These are phyloP conservation scores for Penicillium bovifimosum DNA, from an alignment of 495 filamentous ascomycete species.

Conservation along the genomic window DNA sequence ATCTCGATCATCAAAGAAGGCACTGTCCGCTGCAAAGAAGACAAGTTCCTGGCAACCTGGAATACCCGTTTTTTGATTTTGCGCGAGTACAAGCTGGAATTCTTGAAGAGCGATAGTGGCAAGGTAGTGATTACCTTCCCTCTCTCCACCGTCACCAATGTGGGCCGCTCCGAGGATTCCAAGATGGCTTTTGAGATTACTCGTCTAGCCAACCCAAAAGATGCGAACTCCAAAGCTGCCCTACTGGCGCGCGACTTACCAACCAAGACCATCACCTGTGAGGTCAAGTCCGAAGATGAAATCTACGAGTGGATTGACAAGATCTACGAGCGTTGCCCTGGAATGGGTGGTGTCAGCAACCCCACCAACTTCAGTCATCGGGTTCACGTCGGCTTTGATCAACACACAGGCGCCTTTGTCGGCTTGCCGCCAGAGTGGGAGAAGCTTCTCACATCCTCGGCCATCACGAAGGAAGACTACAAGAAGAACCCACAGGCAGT, in stretches of 20 bases:
- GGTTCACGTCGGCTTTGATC: conserved; percentile 96
- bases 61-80: conserved; percentile 83
- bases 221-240: conserved; percentile 54
- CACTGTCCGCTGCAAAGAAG: conserved; percentile 80
- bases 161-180: conserved; percentile 78
- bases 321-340: conserved; percentile 91
- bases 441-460: conserved; percentile 86
- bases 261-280: conserved; percentile 75
- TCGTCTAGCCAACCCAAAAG: conserved; percentile 58
- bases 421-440: conserved; percentile 95
- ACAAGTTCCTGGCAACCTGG: conserved; percentile 81
- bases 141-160: conserved; percentile 77
- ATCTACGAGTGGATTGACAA: conserved; percentile 98
- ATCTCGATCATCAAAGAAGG: conserved; percentile 82
- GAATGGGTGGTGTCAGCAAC: conserved; percentile 96
- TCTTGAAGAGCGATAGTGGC: conserved; percentile 80
- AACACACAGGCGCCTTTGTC: conserved; percentile 84
- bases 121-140: conserved; percentile 75
- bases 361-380: conserved; percentile 95
- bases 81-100: conserved; percentile 82
- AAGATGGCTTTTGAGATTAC: conserved; percentile 90
- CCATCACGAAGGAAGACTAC: conserved; percentile 96
- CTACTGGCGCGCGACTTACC: conserved; percentile 65
- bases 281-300: conserved; percentile 89
- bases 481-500: conserved; percentile 97